Base-by-base conservation (phyloP, 108 stramenopile species). In the Nitzschia inconspicua region DNA sequence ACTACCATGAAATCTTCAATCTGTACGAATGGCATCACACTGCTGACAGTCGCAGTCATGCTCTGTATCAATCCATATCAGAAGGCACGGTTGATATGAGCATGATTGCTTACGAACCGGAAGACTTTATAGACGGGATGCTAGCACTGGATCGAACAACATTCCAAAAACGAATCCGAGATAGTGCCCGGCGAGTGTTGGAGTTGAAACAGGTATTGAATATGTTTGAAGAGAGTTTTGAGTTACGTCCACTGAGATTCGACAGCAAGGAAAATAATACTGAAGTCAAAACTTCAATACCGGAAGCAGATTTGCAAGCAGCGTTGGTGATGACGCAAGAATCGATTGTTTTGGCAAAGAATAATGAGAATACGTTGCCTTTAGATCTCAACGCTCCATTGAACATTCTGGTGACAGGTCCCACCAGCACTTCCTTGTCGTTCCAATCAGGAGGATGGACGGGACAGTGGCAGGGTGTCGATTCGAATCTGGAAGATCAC, bases 51-150 rank as follows among this genome's bases (percentile, higher is more conserved):
- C 11, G 36, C 5, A 59, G 48, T 4, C 66, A 91, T 20, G 80
- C 90, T 19, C 62, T 85, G 5, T 19, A 44, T n/a, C 32, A 80
- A 30, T 49, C 85, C 26, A 62, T 91, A 59, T 10, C 30, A 34
- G 84, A 88, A 37, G 86, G 85, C 20, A 77, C 68, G 42, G 83
- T 94, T 20, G 92, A 94, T 52, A 90, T 94, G 88, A 78, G 79
- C 44, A 88, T 87, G 86, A 73, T 84, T 39, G 82, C 82, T 28
- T 24, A 3, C 50, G 57, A 71, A 16, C 61, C 51, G 3, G 77
- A 77, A 19, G 75, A 48, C 1, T 85, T 83, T 44, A 16, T 52
- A 22, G 52, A 72, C 19, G 66, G 56, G 22, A 48, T 83, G 13
- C 25, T 47, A 25, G 37, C 26, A 20, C 30, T 64, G 41, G 10